Evolutionary conservation across 345 rosid species (phyloP).

Genomic region (Pistacia vera): DNA sequence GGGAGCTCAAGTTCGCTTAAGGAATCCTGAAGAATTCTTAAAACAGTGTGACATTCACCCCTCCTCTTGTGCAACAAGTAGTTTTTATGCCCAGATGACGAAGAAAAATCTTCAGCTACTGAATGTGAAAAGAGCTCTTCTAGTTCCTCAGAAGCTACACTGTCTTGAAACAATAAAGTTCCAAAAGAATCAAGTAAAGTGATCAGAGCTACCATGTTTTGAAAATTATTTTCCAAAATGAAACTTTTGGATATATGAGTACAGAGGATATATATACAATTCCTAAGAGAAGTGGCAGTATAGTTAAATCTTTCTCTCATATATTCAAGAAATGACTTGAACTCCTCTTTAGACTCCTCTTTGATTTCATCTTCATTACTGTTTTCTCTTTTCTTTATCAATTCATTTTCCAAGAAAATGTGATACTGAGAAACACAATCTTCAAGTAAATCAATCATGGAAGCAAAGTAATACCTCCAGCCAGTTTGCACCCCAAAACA

Average conservation of each 20-base stretch:
- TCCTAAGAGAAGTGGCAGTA: conserved; percentile 14
- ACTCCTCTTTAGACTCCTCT: background rate
- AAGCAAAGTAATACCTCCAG: conserved; percentile 26
- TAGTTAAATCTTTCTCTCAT: conserved; percentile 20
- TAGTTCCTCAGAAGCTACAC: no score
- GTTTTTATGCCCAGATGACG: no score
- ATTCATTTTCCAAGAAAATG: conserved; percentile 29
- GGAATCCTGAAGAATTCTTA: no score
- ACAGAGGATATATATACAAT: conserved; percentile 26
- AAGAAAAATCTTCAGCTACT: no score
- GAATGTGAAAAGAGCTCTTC: no score
- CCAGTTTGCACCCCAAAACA: conserved; percentile 29
- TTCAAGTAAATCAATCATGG: conserved; percentile 32
- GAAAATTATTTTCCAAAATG: conserved; percentile 23
- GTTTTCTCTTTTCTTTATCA: background rate
- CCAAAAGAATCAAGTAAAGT: conserved; percentile 28
- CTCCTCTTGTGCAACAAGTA: no score
- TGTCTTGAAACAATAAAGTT: conserved; percentile 13
- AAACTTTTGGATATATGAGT: conserved; percentile 33
- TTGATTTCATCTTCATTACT: background rate
- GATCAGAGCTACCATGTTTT: conserved; percentile 17
- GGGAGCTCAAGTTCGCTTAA: no score
- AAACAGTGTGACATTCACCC: no score
- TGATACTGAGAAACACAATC: conserved; percentile 28
- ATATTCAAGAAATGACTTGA: conserved; percentile 36